Evolutionary conservation across 768 basidiomycete species (phyloP), one percentile per base, ranked within the genome.

Genomic region (Lactarius deliciosus): DNA sequence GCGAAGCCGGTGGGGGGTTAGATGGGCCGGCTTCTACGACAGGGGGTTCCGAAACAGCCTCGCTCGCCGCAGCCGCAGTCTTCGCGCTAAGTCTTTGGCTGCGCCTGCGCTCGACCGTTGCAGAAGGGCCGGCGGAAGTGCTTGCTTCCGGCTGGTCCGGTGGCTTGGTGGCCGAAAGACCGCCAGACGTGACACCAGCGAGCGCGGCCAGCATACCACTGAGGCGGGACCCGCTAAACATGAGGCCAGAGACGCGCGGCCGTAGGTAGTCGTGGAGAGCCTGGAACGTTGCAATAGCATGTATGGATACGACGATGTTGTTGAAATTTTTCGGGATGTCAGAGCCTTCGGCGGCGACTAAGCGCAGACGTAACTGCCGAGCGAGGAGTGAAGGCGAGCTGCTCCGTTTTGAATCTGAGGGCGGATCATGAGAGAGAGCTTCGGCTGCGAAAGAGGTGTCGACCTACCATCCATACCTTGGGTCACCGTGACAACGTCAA

Each of bases 251-350:
- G 38, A 97, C 89, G 4, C 94, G 85, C 30, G 96, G 96, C 1
- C 94, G 89, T 15, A 98, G 85, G 75, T 98, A 99, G 75, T 97
- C 96, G 73, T 97, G 93, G 36, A 98, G 83, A 1, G 96, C 95
- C 75, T 97, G 94, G 84, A 98, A 94, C 1, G 95, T 98, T 1
- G 97, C 96, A 68, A 98, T 97, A 7, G 96, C 96, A 74, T 98
- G 96, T 68, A 98, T 98, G 8, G 96, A 98, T 25, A 98, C 92
- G 45, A 94, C 92, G 73, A 98, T 92, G 71, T 93, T 95, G 73
- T 90, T 90, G 40, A 92, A 79, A 73, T 85, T 89, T 63, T 89
- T 87, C 20, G 97, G 96, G 25, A 96, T 85, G 70, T 95, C 94
- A 0, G 91, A 86, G 40, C 91, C 92, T 61, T 97, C 94, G 11